Percentiles rank a stretch among this genome's conserved stretches.
phyloP scores from a whole-genome alignment of 345 rosid species.

The Murraya paniculata region DNA sequence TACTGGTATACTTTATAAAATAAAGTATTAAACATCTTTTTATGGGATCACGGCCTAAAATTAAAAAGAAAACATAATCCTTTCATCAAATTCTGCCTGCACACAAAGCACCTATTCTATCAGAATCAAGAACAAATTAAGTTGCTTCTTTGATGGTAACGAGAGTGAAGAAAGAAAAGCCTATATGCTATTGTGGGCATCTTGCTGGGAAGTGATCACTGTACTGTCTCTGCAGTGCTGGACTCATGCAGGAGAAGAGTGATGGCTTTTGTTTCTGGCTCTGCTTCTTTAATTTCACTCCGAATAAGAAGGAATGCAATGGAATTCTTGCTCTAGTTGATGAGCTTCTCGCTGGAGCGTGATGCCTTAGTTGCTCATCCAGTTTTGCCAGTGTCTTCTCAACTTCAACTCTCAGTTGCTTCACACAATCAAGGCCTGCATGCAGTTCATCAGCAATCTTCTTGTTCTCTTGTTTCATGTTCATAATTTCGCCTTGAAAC shows the following conservation, averaged over 20 bases:
- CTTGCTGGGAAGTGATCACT: constrained; percentile 25
- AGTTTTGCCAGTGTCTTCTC: constrained; percentile 46
- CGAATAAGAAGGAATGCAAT: constrained; percentile 82
- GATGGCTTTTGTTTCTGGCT: constrained; percentile 36
- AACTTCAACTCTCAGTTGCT: constrained; percentile 39
- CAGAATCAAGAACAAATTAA: neutral
- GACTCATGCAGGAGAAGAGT: constrained; percentile 58
- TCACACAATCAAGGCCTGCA: constrained; percentile 55
- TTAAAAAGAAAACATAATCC: neutral
- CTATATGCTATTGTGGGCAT: constrained; percentile 14
- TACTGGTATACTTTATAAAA: neutral
- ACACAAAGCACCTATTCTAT: neutral
- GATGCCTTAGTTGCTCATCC: constrained; percentile 51
- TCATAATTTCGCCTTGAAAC: constrained; percentile 78
- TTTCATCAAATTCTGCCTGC: neutral
- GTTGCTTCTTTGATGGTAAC: neutral
- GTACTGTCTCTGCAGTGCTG: constrained; percentile 48
- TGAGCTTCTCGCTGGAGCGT: constrained; percentile 10
- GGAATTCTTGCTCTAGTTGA: constrained; percentile 52
- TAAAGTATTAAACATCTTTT: neutral
- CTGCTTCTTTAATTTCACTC: constrained; percentile 68
- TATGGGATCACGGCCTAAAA: neutral
- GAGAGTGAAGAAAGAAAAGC: neutral
- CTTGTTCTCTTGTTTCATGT: constrained; percentile 86
- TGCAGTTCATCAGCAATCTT: constrained; percentile 61